Conservation (phyloP, 768 basidiomycete genomes). For the Thelephora aurantiotincta region DNA sequence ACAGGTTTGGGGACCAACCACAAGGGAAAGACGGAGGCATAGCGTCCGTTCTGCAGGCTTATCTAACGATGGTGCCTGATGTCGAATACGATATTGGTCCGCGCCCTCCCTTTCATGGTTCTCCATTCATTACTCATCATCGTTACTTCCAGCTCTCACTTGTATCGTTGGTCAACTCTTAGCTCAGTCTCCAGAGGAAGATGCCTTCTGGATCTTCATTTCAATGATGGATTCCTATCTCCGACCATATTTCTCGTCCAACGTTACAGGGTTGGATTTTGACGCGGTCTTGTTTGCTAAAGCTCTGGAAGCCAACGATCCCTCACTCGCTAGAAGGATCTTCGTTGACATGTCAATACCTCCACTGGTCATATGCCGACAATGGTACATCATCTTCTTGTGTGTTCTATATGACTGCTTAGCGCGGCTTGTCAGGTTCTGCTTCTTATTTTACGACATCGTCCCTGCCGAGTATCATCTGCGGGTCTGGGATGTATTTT, state of each 20-base stretch:
- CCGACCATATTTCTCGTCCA: constrained; percentile 60
- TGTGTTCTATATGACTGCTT: background rate
- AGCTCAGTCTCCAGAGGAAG: constrained; percentile 69
- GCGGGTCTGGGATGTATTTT: constrained; percentile 72
- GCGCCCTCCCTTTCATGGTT: constrained; percentile 6
- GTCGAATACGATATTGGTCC: constrained; percentile 52
- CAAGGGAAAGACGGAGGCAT: constrained; percentile 45
- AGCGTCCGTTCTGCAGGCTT: constrained; percentile 44
- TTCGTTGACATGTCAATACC: constrained; percentile 49
- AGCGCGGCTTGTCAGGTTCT: constrained; percentile 37
- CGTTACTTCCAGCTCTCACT: constrained; percentile 38
- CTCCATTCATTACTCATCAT: background rate
- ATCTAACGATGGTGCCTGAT: constrained; percentile 78
- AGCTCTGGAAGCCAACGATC: constrained; percentile 51
- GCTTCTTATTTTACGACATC: constrained; percentile 51
- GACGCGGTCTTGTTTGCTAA: constrained; percentile 60
- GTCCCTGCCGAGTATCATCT: constrained; percentile 53
- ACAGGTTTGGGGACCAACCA: constrained; percentile 41
- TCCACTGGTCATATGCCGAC: constrained; percentile 41
- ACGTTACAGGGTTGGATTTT: constrained; percentile 53
- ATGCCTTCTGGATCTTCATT: constrained; percentile 84
- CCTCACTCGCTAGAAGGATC: constrained; percentile 46
- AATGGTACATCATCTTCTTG: constrained; percentile 34
- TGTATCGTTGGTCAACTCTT: constrained; percentile 61
- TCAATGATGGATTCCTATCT: constrained; percentile 77